Conservation (phyloP, 1,284 basidiomycete species). For the Paramarasmius palmivorus region DNA sequence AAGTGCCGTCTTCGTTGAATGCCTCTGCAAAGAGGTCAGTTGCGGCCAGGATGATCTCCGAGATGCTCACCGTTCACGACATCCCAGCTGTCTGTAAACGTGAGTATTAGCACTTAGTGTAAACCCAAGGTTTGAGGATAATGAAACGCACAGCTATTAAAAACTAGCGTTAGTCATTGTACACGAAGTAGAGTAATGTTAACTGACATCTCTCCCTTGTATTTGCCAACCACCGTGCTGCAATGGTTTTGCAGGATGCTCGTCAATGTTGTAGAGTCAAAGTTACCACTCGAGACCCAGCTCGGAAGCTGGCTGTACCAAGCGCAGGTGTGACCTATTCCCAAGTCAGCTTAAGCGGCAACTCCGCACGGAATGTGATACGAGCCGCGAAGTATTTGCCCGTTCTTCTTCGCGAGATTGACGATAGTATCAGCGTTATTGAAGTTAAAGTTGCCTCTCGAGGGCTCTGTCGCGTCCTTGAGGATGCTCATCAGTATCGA, state of each 20-base stretch:
- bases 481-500: no score
- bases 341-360: not conserved
- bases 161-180: slow-evolving; percentile 1
- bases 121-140: not conserved
- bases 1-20: slow-evolving; percentile 61
- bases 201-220: slow-evolving; percentile 49
- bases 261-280: slow-evolving; percentile 42
- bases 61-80: slow-evolving; percentile 38
- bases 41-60: not conserved
- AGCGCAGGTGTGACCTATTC: slow-evolving; percentile 47
- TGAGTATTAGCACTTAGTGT: not conserved
- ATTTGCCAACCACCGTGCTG: slow-evolving; percentile 46
- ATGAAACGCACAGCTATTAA: slow-evolving; percentile 27
- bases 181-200: slow-evolving; percentile 16
- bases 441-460: slow-evolving; percentile 30
- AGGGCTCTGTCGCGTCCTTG: no score
- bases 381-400: slow-evolving; percentile 41
- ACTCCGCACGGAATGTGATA: not conserved
- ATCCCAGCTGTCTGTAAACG: slow-evolving; percentile 28
- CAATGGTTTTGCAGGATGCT: slow-evolving; percentile 48
- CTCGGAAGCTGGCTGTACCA: slow-evolving; percentile 56
- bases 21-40: slow-evolving; percentile 34
- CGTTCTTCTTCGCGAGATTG: slow-evolving; percentile 42
- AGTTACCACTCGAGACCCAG: slow-evolving; percentile 49
- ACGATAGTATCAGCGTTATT: slow-evolving; percentile 46